Base-by-base conservation (phyloP, 176 grass and related monocot genomes). In the Musa schizocarpa region DNA sequence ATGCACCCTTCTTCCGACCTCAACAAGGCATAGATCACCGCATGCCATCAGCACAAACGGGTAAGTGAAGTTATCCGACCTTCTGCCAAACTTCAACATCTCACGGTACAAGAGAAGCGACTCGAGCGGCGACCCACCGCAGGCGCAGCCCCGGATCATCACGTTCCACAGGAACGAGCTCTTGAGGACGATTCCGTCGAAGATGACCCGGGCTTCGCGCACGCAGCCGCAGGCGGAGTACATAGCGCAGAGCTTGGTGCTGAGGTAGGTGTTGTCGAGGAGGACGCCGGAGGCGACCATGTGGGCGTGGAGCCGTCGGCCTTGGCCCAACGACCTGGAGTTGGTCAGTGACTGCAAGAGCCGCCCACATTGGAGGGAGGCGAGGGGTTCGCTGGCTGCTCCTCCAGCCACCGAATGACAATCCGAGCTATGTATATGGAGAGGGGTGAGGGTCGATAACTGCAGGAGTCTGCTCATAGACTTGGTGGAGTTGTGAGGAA, bases 1-100 rank as follows among this genome's bases (percentile, higher is more conserved):
- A 58, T 92, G 84, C 17, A 85, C 23, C 19, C 1, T 63, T 12
- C 61, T 29, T 14, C 90, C 86, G 1, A 69, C 20, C 24, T 80
- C 57, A 73, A 53, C 20, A 9, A 49, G 65, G 27, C 25, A 82
- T 2, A 72, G 76, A 71, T 43, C 90, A 77, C 21, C 84, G 63
- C 27, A 78, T 2, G 58, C 79, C 83, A 63, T 84, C 59, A 77
- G 58, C 52, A 77, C 75, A 34, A 65, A 77, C 61, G 75, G 75
- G 49, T 65, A 77, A 1, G 75, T 25, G 75, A 65, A 77, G 11
- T 77, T 50, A 65, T 77, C 75, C 13, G 75, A 61, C 6, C 61
- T 26, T 43, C 14, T 50, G 49, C 75, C 75, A 11, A 51, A 77
- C 12, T 7, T 17, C 43, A 65, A 21, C 75, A 77, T 77, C n/a